phyloP scores from a whole-genome alignment of 495 filamentous ascomycete genomes.

The Evernia prunastri region DNA sequence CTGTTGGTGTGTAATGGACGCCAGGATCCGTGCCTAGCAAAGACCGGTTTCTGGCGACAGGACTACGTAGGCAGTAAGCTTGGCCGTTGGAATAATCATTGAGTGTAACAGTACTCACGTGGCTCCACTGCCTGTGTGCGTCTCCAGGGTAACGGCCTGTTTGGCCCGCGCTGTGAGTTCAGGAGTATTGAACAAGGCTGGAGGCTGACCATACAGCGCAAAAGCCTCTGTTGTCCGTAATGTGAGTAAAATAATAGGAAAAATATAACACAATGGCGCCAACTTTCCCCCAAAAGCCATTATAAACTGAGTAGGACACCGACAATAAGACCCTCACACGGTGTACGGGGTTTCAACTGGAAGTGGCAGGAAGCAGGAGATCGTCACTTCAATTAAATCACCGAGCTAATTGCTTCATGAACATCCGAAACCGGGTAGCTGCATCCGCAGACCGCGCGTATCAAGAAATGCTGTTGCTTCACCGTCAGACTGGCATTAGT shows the following conservation, averaged over 20 bases:
- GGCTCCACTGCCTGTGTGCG: background rate
- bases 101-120: background rate
- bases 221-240: background rate
- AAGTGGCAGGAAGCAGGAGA: background rate
- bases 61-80: background rate
- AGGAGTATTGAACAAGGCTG: background rate
- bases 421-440: background rate
- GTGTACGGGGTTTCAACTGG: background rate
- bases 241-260: background rate
- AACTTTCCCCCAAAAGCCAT: background rate
- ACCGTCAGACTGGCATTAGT: background rate
- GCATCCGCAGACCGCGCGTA: slow-evolving; percentile 6
- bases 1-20: background rate
- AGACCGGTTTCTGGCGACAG: background rate
- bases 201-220: background rate
- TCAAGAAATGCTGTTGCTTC: background rate
- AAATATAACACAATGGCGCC: background rate
- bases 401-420: background rate
- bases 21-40: background rate
- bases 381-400: background rate
- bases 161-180: background rate
- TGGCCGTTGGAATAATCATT: background rate
- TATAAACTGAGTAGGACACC: background rate
- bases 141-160: background rate
- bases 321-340: background rate